phyloP scores from a whole-genome alignment of 257 asterid genomes.

The Marsdenia floribunda region DNA sequence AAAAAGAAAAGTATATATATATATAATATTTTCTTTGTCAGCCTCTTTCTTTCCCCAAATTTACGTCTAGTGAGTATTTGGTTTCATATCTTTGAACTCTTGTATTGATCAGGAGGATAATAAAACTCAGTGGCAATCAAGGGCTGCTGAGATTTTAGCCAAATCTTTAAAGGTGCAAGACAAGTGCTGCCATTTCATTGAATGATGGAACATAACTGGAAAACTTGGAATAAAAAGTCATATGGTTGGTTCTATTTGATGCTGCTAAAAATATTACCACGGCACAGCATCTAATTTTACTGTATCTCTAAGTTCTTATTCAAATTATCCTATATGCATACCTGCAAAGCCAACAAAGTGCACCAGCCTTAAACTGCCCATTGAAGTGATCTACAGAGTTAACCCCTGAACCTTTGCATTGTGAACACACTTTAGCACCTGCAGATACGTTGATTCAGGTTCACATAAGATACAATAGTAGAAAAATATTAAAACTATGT shows the following conservation, averaged over 20 bases:
- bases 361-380: constrained; percentile 88
- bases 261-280: not conserved
- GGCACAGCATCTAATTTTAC: not conserved
- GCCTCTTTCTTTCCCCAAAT: not conserved
- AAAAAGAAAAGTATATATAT: too few relatives aligned
- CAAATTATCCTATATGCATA: constrained; percentile 14
- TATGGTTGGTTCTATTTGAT: not conserved
- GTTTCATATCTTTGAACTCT: constrained; percentile 4
- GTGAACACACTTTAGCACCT: constrained; percentile 63
- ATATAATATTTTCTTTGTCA: not conserved
- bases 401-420: constrained; percentile 66
- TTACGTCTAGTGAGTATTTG: not conserved
- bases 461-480: not conserved
- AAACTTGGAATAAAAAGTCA: not conserved
- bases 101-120: too few relatives aligned
- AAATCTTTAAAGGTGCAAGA: not conserved
- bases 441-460: constrained; percentile 6
- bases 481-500: not conserved
- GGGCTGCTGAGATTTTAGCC: not conserved
- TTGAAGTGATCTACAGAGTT: constrained; percentile 78
- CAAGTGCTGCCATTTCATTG: not conserved
- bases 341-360: constrained; percentile 95
- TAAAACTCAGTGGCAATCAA: not conserved
- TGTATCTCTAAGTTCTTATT: not conserved
- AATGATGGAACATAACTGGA: not conserved